A percentile compares a stretch with the other conserved stretches of the same genome.
phyloP scores from a whole-genome alignment of 306 rosid species.

The Quercus engelmannii region DNA sequence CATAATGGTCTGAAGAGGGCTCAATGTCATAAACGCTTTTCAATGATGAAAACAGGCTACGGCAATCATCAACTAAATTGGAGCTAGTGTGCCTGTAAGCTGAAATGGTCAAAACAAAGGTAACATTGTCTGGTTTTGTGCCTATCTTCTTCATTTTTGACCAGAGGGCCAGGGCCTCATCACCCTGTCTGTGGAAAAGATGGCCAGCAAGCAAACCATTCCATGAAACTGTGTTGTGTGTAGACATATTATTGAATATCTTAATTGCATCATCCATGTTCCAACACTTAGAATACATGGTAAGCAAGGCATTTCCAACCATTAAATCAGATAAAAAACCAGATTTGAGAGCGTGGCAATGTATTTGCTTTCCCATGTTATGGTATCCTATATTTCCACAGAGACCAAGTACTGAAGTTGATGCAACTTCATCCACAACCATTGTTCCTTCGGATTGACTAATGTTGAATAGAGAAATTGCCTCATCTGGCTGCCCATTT shows the following conservation, averaged over 20 bases:
- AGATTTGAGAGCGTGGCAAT: conserved; percentile 53
- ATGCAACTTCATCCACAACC: conserved; percentile 65
- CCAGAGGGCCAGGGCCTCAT: conserved; percentile 66
- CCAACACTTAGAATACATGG: conserved; percentile 90
- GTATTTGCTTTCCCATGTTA: conserved; percentile 84
- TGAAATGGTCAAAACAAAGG: conserved; percentile 63
- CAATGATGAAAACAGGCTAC: conserved; percentile 58
- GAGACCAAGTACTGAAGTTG: conserved; percentile 55
- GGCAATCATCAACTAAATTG: conserved; percentile 64
- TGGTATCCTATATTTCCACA: conserved; percentile 68
- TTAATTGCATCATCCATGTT: conserved; percentile 59
- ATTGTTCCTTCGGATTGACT: conserved; percentile 53
- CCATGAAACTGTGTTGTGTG: conserved; percentile 68
- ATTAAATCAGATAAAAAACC: conserved; percentile 54
- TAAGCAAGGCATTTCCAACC: conserved; percentile 67
- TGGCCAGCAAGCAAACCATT: conserved; percentile 72
- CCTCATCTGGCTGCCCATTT: conserved; percentile 54
- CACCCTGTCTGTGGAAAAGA: conserved; percentile 68
- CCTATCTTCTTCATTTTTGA: conserved; percentile 62
- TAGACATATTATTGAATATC: conserved; percentile 46
- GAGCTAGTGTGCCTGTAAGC: conserved; percentile 60
- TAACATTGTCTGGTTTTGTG: conserved; percentile 54
- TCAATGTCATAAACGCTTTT: conserved; percentile 42
- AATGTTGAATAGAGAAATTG: conserved; percentile 51
- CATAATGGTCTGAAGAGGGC: conserved; percentile 63